These are phyloP conservation scores for Cryptococcus neoformans DNA, from an alignment of 1,284 basidiomycete genomes.

Conservation along the genomic window DNA sequence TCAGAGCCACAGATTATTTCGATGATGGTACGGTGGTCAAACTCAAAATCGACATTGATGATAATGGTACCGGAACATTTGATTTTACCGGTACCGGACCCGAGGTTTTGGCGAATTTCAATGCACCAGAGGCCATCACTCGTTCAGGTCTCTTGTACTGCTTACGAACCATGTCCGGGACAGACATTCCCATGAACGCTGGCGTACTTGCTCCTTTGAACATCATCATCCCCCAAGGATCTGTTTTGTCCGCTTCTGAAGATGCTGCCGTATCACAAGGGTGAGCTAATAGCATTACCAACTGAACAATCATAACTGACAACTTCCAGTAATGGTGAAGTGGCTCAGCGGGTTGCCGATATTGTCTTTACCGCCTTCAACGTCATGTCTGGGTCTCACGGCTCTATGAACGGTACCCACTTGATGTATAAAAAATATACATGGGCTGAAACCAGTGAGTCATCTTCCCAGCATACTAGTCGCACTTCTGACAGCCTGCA, in stretches of 20 bases:
- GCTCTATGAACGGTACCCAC: slow-evolving; percentile 42
- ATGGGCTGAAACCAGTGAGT: slow-evolving; percentile 12
- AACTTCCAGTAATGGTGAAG: slow-evolving; percentile 73
- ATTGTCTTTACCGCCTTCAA: slow-evolving; percentile 92
- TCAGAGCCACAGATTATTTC: slow-evolving; percentile 4
- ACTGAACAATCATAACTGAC: not conserved
- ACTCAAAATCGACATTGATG: slow-evolving; percentile 78
- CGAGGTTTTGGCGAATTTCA: slow-evolving; percentile 58
- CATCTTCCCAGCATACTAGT: not conserved
- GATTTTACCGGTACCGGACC: slow-evolving; percentile 86
- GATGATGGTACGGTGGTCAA: slow-evolving; percentile 36
- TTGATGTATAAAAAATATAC: slow-evolving; percentile 11
- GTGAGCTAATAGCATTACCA: not conserved
- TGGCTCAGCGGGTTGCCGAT: slow-evolving; percentile 90
- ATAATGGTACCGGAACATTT: slow-evolving; percentile 75
- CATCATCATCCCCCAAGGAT: slow-evolving; percentile 22
- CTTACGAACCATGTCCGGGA: slow-evolving; percentile 86
- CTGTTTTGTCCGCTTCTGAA: slow-evolving; percentile 74
- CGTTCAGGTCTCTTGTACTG: slow-evolving; percentile 93
- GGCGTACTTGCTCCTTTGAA: slow-evolving; percentile 44
- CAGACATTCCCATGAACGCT: slow-evolving; percentile 69
- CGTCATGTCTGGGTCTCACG: slow-evolving; percentile 89
- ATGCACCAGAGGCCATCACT: slow-evolving; percentile 72
- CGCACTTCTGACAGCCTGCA: not conserved
- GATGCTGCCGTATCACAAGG: slow-evolving; percentile 83